Conservation (phyloP, 208 protist species). For the Leishmania tropica region DNA sequence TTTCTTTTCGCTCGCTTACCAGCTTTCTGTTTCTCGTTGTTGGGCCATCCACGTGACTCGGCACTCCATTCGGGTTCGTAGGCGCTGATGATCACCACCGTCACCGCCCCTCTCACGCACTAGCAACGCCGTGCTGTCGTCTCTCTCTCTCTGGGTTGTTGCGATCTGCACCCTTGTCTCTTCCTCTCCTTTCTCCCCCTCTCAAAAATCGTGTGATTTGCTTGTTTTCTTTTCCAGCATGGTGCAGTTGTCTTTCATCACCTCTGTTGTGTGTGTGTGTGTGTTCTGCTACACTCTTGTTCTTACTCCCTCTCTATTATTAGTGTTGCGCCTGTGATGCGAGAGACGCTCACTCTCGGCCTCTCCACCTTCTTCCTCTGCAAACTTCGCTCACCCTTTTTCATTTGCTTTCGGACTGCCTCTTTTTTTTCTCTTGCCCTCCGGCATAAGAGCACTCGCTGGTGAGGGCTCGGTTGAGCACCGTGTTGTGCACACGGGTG, state of each 20-base stretch:
- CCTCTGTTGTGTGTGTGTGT: not conserved
- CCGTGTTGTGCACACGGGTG: not conserved
- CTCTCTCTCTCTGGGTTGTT: not conserved
- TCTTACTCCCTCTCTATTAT: not conserved
- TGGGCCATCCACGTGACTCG: not conserved
- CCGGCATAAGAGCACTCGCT: not conserved
- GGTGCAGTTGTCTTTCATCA: not conserved
- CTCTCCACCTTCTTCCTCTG: not conserved
- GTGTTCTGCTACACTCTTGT: not conserved
- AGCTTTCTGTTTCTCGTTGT: not conserved
- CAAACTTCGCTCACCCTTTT: not conserved
- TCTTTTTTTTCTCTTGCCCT: not conserved
- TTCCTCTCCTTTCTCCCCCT: too few relatives aligned
- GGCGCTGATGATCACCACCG: not conserved
- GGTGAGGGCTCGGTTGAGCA: not conserved
- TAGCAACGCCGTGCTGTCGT: not conserved
- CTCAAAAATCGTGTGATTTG: not conserved
- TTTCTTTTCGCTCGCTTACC: not conserved
- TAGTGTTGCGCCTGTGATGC: not conserved
- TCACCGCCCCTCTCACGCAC: not conserved
- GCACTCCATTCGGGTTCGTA: not conserved
- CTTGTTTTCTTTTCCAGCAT: not conserved
- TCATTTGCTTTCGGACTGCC: not conserved
- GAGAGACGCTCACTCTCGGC: not conserved
- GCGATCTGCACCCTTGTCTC: not conserved